Conservation (phyloP, 257 asterid genomes). For the Plantago ovata region DNA sequence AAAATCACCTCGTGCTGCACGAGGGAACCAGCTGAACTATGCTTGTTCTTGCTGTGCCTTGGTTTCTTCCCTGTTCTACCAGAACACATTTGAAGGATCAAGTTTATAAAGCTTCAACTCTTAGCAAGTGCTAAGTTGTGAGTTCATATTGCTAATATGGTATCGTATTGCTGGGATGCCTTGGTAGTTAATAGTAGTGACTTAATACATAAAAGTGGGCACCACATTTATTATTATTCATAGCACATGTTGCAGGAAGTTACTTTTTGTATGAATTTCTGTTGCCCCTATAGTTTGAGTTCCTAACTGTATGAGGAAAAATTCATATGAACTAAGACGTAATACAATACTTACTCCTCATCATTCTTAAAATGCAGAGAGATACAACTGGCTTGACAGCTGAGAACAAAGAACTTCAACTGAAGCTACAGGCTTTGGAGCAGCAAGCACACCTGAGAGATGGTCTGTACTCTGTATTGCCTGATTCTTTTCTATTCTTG, state of each 20-base stretch:
- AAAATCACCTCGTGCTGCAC: too few species aligned
- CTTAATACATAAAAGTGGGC: too few species aligned
- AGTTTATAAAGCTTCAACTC: too few species aligned
- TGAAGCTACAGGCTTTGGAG: slow-evolving; percentile 81
- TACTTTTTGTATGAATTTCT: background rate
- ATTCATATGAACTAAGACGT: background rate
- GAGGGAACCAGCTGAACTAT: too few species aligned
- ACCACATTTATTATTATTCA: too few species aligned
- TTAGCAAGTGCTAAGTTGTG: too few species aligned
- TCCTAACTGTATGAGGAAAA: background rate
- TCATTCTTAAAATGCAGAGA: slow-evolving; percentile 43
- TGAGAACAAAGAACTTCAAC: slow-evolving; percentile 89
- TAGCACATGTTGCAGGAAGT: background rate
- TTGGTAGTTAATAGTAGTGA: too few species aligned
- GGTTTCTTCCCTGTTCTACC: too few species aligned
- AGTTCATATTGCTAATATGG: too few species aligned
- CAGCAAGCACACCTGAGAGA: slow-evolving; percentile 95
- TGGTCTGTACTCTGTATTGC: slow-evolving; percentile 51
- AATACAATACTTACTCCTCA: slow-evolving; percentile 2
- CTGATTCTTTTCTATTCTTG: background rate
- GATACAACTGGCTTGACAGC: slow-evolving; percentile 68
- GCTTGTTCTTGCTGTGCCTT: too few species aligned
- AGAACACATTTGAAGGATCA: too few species aligned
- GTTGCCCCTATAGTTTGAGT: background rate
- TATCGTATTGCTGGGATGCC: too few species aligned